Percentiles rank a stretch among this genome's conserved stretches.
These are phyloP conservation scores for Cryptococcus wingfieldii DNA, from an alignment of 1,284 basidiomycete species.

Conservation along the genomic window DNA sequence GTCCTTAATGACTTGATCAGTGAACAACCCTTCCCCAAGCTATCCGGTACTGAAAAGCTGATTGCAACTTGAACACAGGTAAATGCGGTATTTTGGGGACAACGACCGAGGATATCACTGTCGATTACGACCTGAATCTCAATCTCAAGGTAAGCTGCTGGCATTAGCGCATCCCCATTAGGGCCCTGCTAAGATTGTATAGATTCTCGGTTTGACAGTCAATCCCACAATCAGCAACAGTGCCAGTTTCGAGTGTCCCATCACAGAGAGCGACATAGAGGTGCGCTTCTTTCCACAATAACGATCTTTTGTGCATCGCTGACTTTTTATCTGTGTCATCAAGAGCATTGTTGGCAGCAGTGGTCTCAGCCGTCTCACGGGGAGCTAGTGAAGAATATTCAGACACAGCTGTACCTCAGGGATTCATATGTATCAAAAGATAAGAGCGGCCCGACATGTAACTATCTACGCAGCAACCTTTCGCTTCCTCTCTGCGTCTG, in stretches of 20 bases:
- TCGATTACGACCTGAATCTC: slow-evolving; percentile 59
- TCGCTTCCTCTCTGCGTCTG: slow-evolving; percentile 32
- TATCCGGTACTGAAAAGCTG: background rate
- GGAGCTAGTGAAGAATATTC: no score
- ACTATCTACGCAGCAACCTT: background rate
- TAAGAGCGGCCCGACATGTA: background rate
- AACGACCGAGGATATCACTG: slow-evolving; percentile 56
- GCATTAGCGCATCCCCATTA: background rate
- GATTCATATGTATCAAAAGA: no score
- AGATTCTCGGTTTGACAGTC: slow-evolving; percentile 63
- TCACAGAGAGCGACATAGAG: slow-evolving; percentile 48
- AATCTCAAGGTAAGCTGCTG: slow-evolving; percentile 21
- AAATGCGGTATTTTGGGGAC: slow-evolving; percentile 63
- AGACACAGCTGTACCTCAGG: no score
- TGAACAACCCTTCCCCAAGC: slow-evolving; percentile 7
- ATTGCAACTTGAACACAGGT: slow-evolving; percentile 47
- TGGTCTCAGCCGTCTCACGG: background rate
- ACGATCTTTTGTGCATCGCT: no score
- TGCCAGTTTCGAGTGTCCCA: slow-evolving; percentile 66
- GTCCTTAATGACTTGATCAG: slow-evolving; percentile 59
- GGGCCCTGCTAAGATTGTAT: background rate
- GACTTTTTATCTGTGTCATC: no score
- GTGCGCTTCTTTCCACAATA: slow-evolving; percentile 28
- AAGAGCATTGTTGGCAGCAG: slow-evolving; percentile 7
- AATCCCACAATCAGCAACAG: slow-evolving; percentile 64